A percentile compares a stretch with the other conserved stretches of the same genome.
phyloP scores from a whole-genome alignment of 495 filamentous ascomycete genomes.

The Aspergillus wentii region DNA sequence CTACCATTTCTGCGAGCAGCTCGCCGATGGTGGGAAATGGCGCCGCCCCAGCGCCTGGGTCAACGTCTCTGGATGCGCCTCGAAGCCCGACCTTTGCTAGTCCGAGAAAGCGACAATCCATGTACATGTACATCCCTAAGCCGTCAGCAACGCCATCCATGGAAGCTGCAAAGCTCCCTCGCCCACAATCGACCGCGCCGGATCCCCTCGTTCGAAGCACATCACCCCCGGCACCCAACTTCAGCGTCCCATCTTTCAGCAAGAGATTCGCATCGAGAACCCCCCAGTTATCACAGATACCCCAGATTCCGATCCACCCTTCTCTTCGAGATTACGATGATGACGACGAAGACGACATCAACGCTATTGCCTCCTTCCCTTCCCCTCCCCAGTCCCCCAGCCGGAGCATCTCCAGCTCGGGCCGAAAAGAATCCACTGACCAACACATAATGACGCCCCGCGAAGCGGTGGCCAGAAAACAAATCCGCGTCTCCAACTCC shows the following conservation, averaged over 20 bases:
- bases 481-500: conserved; percentile 29
- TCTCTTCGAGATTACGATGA: conserved; percentile 11
- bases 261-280: conserved; percentile 31
- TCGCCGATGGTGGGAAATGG: conserved; percentile 11
- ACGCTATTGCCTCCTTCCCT: conserved; percentile 20
- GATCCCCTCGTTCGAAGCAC: conserved; percentile 26
- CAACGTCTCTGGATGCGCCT: conserved; percentile 7
- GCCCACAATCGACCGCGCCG: conserved; percentile 23
- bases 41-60: conserved; percentile 6
- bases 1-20: conserved; percentile 19
- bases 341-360: conserved; percentile 14
- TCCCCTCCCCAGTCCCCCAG: conserved; percentile 37
- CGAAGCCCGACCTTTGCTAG: conserved; percentile 21
- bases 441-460: conserved; percentile 5
- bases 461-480: conserved; percentile 10
- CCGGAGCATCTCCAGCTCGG: conserved; percentile 23
- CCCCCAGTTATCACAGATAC: conserved; percentile 10
- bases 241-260: conserved; percentile 48
- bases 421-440: conserved; percentile 17
- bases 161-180: conserved; percentile 13
- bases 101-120: conserved; percentile 22
- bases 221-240: conserved; percentile 44
- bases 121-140: conserved; percentile 11
- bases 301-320: conserved; percentile 15
- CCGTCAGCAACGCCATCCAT: conserved; percentile 5